Evolutionary conservation across 192 early-diverging fungal species (phyloP), one percentile per base, ranked within the genome.

Genomic region (Backusella mclennaniae): DNA sequence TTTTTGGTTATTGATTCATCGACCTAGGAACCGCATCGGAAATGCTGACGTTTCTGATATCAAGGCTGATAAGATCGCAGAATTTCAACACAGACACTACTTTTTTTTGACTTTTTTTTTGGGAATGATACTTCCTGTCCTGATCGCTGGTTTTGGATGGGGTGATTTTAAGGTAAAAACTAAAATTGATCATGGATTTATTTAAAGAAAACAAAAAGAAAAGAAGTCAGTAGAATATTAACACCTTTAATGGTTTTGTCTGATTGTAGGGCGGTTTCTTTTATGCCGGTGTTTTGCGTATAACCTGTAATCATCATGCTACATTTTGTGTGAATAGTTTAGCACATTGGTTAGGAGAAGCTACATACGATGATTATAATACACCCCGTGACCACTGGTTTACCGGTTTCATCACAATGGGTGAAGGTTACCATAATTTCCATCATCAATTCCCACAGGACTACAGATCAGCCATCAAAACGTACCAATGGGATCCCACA

Each of bases 261-360:
- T 35, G 14, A 31, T 70, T 52, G 1, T 70, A 76, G 76, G 94
- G 93, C 74, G 95, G 93, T 7, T 95, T 88, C 82, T 92, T 92
- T 83, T 95, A 84, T 75, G 93, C 94, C 15, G 90, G 86, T 15
- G 79, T 95, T 23, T 75, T 86, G 31, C 91, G 93, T 73, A 87
- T 94, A 59, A 93, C 94, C 21, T 84, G 92, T 72, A 87, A 94
- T 36, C 94, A 96, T 84, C 94, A 96, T 73, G 93, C 94, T 38
- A 96, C 94, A 23, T 95, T 95, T 84, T 95, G 93, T 74, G 89
- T 95, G 70, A 95, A 95, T 84, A 92, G 90, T 23, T 82, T 95
- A 38, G 94, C 94, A 1, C 94, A 95, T 77, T 93, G 82, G 46
- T 77, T 94, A 14, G 94, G 94, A 39, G 90, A 91, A 17, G 82